These are phyloP conservation scores for Colletotrichum sp. DNA, from an alignment of 2,329 filamentous ascomycete species.

Conservation along the genomic window DNA sequence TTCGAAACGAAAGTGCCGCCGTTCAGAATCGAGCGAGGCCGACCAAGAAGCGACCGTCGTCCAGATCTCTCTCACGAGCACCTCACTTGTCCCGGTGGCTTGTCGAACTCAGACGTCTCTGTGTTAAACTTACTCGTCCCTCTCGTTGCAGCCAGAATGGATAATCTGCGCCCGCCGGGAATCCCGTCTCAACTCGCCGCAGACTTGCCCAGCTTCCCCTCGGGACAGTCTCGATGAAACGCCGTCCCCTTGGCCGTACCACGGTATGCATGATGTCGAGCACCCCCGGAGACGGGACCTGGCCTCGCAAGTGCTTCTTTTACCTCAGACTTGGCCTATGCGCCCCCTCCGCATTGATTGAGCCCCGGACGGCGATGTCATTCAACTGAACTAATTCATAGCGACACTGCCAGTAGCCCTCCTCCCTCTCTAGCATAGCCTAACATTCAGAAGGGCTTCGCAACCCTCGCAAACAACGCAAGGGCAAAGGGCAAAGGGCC, in stretches of 20 bases:
- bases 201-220: not conserved
- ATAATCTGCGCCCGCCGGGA: not conserved
- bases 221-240: constrained; percentile 17
- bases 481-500: not conserved
- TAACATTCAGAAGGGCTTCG: not conserved
- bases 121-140: not conserved
- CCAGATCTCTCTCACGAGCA: not conserved
- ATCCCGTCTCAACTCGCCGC: constrained; percentile 9
- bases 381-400: not conserved
- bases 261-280: constrained; percentile 14
- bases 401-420: not conserved
- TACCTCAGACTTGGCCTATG: constrained; percentile 10
- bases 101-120: not conserved
- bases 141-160: constrained; percentile 7
- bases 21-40: not conserved
- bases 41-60: not conserved
- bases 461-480: not conserved
- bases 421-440: not conserved
- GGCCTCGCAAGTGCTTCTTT: not conserved
- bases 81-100: not conserved
- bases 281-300: not conserved
- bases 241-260: not conserved
- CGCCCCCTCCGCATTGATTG: not conserved
- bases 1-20: not conserved
- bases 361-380: not conserved